phyloP scores from a whole-genome alignment of 2,329 filamentous ascomycete genomes.

The Onygenales sp. region DNA sequence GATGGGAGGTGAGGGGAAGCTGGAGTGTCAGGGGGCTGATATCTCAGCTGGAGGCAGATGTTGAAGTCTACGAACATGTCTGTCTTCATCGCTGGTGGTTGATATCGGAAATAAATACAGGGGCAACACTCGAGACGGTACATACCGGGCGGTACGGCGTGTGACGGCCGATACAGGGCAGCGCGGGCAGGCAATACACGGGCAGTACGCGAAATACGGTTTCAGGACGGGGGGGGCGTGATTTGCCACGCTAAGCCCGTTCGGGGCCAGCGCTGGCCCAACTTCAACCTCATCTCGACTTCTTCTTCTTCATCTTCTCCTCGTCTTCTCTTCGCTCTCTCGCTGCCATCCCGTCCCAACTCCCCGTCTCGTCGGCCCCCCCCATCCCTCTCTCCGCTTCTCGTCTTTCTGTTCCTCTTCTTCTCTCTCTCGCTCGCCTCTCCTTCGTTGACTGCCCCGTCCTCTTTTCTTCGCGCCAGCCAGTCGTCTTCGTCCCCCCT shows the following conservation, averaged over 20 bases:
- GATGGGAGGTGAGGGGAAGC: no score
- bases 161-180: no score
- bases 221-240: neutral
- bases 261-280: neutral
- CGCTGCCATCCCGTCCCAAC: constrained; percentile 12
- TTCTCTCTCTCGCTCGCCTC: constrained; percentile 15
- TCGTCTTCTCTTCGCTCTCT: constrained; percentile 17
- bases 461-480: constrained; percentile 6
- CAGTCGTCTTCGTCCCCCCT: constrained; percentile 7
- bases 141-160: no score
- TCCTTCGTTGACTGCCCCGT: constrained; percentile 7
- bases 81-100: no score
- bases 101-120: no score
- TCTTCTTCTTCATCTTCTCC: constrained; percentile 12
- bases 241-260: neutral
- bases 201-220: neutral
- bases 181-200: neutral
- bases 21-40: no score
- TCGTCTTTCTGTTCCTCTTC: constrained; percentile 15
- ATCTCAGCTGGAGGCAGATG: no score
- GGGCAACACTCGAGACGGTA: no score
- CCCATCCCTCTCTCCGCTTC: constrained; percentile 14
- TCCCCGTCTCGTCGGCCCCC: constrained; percentile 13
- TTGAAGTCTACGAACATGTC: no score
- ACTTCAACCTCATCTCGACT: constrained; percentile 5